These are phyloP conservation scores for Fusarium siculi DNA, from an alignment of 2,329 filamentous ascomycete species.

Conservation along the genomic window DNA sequence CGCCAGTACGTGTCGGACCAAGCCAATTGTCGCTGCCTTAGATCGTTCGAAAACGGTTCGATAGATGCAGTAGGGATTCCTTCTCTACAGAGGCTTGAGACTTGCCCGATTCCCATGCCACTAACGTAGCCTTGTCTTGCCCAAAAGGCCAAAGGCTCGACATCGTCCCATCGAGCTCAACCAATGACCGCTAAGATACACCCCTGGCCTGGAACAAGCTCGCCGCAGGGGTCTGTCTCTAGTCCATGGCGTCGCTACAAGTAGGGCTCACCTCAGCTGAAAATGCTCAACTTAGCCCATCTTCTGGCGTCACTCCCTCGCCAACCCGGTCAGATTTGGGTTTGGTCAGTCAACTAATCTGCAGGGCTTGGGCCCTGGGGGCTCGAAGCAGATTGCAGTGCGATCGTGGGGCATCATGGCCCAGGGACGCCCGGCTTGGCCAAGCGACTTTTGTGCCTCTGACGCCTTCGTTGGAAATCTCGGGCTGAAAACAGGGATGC, in stretches of 20 bases:
- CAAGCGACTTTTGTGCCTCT: conserved; percentile 33
- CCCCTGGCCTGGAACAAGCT: conserved; percentile 46
- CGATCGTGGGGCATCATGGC: conserved; percentile 42
- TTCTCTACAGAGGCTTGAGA: conserved; percentile 30
- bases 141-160: conserved; percentile 25
- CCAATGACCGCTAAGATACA: conserved; percentile 42
- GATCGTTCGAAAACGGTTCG: conserved; percentile 32
- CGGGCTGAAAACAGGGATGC: conserved; percentile 46
- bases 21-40: conserved; percentile 8
- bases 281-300: conserved; percentile 44
- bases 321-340: conserved; percentile 33
- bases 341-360: conserved; percentile 34
- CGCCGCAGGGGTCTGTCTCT: conserved; percentile 39
- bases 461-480: conserved; percentile 41
- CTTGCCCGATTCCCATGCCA: conserved; percentile 14
- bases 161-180: conserved; percentile 20
- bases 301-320: conserved; percentile 44
- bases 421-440: conserved; percentile 38
- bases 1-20: conserved; percentile 20
- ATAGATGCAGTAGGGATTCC: conserved; percentile 25
- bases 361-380: conserved; percentile 21
- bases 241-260: conserved; percentile 41
- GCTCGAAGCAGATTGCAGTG: conserved; percentile 45
- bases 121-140: conserved; percentile 29
- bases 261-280: conserved; percentile 55